Percentiles rank a stretch among this genome's conserved stretches.
Conservation (phyloP, 225 moss, liverwort and hornwort species). For the Antitrichia curtipendula region DNA sequence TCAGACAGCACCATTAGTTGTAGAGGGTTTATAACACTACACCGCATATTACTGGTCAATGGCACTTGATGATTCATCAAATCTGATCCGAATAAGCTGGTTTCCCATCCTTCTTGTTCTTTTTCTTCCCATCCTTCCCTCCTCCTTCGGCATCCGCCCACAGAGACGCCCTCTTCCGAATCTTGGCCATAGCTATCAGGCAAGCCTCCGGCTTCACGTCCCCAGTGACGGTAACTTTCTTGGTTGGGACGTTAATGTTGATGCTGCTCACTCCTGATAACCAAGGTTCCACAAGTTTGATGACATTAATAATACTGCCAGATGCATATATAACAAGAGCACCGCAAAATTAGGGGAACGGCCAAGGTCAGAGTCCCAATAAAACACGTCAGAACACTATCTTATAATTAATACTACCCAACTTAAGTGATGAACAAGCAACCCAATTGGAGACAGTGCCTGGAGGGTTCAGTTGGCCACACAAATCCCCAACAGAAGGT, state of each 20-base stretch:
- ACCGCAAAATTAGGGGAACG: no score
- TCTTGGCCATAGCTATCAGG: slow-evolving; percentile 17
- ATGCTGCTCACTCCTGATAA: slow-evolving; percentile 12
- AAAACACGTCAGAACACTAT: no score
- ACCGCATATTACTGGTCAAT: not conserved
- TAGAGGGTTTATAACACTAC: slow-evolving; percentile 15
- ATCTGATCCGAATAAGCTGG: not conserved
- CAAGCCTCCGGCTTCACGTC: slow-evolving; percentile 32
- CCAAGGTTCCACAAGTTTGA: not conserved
- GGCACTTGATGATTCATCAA: not conserved
- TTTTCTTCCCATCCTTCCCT: slow-evolving; percentile 9
- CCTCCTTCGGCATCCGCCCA: slow-evolving; percentile 14
- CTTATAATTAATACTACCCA: no score
- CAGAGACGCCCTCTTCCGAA: slow-evolving; percentile 11
- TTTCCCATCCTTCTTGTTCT: not conserved
- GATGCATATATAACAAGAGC: no score
- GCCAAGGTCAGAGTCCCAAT: no score
- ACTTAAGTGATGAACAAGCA: no score
- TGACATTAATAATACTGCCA: no score
- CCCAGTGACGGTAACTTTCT: slow-evolving; percentile 15
- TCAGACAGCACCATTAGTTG: not conserved
- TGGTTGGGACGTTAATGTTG: not conserved
- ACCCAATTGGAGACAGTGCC: accelerated
- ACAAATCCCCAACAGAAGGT: not conserved
- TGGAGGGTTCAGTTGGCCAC: not conserved